Evolutionary conservation across 139 green algal species (phyloP), one percentile per base, ranked within the genome.

Genomic region (Chlamydomonas urium): DNA sequence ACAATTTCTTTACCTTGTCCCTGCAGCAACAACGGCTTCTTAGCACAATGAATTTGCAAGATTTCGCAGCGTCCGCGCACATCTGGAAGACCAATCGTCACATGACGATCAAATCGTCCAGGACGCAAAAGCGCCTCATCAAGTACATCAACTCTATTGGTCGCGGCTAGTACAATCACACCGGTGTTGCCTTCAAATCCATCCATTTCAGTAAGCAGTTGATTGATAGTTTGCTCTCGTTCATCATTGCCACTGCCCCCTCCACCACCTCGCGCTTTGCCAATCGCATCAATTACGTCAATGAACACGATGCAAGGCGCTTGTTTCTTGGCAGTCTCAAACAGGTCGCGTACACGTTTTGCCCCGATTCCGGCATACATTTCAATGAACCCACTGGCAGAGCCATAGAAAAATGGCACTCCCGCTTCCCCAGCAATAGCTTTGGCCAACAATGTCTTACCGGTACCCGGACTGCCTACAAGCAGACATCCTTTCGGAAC

Each of bases 131-230:
- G 87, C 24, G 96, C 96, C 72, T 92, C 93, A 80, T 99, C 96
- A 63, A 99, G 81, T 63, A 99, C 95, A 81, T 99, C 96, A 24
- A 95, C 93, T 35, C 96, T 79, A 89, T 99, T 99, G 31, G 96
- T 99, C 58, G 94, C 95, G 0, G 87, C 96, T 57, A 99, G 88
- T 59, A 99, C 93, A 57, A 99, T 94, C 63, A 99, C 94, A 42
- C 94, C 79, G 19, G 33, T 76, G 26, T 74, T 84, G 57, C 74
- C 76, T 31, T 65, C 59, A 57, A 84, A 84, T 26, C 79, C 74
- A 65, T 94, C 88, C 47, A 96, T 76, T 79, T 97, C 91, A 4
- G 92, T 95, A 19, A 97, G 83, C 71, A 97, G 84, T 82, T 92
- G 86, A 76, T 92, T 92, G 81, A 92, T 87, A 21, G 86, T 91